A percentile compares a stretch with the other conserved stretches of the same genome.
phyloP scores from a whole-genome alignment of 176 grass and related monocot genomes.

The Ensete glaucum region DNA sequence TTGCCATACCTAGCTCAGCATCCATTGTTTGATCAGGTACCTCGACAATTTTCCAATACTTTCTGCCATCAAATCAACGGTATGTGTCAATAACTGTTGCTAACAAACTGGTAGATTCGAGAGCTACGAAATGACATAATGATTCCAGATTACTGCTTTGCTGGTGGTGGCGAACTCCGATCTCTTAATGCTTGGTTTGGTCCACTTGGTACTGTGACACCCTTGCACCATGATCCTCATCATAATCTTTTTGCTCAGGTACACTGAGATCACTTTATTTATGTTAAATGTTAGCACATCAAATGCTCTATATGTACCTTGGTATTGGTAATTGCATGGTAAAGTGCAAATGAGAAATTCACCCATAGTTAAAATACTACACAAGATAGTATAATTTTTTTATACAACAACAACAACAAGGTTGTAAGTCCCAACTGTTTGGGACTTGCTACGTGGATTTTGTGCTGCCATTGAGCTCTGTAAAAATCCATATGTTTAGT shows the following conservation, averaged over 20 bases:
- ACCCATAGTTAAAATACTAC: background rate
- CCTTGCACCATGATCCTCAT: constrained; percentile 75
- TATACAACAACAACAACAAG: too few relatives aligned
- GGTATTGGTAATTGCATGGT: background rate
- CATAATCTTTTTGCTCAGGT: constrained; percentile 96
- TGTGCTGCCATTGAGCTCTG: too few relatives aligned
- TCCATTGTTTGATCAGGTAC: constrained; percentile 87
- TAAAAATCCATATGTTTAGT: too few relatives aligned
- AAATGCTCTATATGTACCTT: background rate
- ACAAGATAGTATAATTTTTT: too few relatives aligned
- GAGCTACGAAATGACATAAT: constrained; percentile 72
- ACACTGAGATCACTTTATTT: constrained; percentile 10
- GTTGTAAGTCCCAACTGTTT: too few relatives aligned
- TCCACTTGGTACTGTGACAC: constrained; percentile 67
- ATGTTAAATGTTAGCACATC: too few relatives aligned
- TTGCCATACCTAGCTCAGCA: constrained; percentile 74
- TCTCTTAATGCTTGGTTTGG: constrained; percentile 85
- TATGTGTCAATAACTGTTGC: background rate
- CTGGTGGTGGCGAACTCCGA: constrained; percentile 70
- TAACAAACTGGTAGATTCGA: constrained; percentile 55
- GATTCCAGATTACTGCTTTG: constrained; percentile 79
- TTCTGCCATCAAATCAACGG: background rate
- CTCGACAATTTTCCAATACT: constrained; percentile 1
- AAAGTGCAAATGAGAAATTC: background rate
- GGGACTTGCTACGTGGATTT: rapidly evolving